phyloP scores from a whole-genome alignment of 164 flowering plant species.

The Chimonanthus praecox region DNA sequence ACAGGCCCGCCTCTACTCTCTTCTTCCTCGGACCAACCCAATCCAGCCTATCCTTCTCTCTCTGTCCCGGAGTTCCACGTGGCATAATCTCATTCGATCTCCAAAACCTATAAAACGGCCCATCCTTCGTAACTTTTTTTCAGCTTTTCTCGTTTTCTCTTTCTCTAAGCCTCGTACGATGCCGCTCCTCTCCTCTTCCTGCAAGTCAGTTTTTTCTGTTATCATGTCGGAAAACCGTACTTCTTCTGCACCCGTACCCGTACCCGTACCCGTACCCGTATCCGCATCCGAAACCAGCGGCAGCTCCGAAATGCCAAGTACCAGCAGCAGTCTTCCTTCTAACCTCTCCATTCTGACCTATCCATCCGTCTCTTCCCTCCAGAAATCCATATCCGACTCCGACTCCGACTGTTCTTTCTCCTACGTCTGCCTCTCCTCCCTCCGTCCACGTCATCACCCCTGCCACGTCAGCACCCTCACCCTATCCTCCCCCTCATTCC shows the following conservation, averaged over 20 bases:
- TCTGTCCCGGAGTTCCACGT: neutral
- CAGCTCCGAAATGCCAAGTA: neutral
- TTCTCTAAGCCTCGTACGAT: neutral
- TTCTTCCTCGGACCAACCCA: neutral
- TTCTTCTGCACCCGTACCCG: neutral
- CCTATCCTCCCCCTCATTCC: constrained; percentile 19
- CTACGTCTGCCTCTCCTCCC: constrained; percentile 5
- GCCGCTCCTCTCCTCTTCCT: neutral
- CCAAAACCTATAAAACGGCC: neutral
- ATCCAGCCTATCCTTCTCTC: neutral
- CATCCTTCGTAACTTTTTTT: too few relatives aligned
- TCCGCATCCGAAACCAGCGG: neutral
- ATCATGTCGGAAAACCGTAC: neutral
- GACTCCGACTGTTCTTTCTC: neutral
- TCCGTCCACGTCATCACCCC: constrained; percentile 25
- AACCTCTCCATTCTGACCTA: constrained; percentile 10
- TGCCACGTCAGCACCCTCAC: constrained; percentile 44
- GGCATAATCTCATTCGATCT: neutral
- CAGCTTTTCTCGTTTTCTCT: neutral
- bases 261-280: neutral
- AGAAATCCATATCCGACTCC: neutral
- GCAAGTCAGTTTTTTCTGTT: neutral
- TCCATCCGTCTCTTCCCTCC: constrained; percentile 16
- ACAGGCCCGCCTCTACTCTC: neutral
- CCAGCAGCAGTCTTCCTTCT: neutral